These are phyloP conservation scores for Blumeria hordei DNA, from an alignment of 2,329 filamentous ascomycete genomes.

Conservation along the genomic window DNA sequence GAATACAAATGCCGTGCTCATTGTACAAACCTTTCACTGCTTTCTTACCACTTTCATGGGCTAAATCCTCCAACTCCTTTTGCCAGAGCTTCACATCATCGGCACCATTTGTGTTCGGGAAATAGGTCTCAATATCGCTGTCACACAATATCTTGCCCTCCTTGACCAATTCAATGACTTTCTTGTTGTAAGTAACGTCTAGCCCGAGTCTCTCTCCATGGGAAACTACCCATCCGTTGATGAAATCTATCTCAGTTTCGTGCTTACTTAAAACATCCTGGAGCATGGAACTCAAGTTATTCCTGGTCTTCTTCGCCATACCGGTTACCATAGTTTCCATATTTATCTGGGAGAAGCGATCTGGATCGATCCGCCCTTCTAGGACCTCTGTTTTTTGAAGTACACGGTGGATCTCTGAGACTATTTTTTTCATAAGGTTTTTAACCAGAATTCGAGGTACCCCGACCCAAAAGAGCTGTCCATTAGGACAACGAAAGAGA, in stretches of 20 bases:
- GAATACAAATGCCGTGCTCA: neutral
- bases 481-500: slow-evolving; percentile 53
- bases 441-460: slow-evolving; percentile 26
- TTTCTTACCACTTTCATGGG: neutral
- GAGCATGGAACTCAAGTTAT: slow-evolving; percentile 37
- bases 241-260: slow-evolving; percentile 29
- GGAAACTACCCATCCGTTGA: slow-evolving; percentile 30
- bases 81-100: neutral
- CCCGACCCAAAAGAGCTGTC: slow-evolving; percentile 31
- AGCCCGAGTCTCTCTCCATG: slow-evolving; percentile 10
- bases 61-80: neutral
- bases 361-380: neutral
- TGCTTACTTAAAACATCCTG: slow-evolving; percentile 29
- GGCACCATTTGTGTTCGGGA: neutral
- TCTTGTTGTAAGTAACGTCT: slow-evolving; percentile 18
- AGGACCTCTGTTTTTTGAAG: slow-evolving; percentile 19
- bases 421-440: slow-evolving; percentile 38
- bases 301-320: slow-evolving; percentile 23
- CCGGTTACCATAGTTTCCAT: slow-evolving; percentile 16
- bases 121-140: slow-evolving; percentile 10
- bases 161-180: slow-evolving; percentile 22
- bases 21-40: neutral
- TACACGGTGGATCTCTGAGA: slow-evolving; percentile 53
- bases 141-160: slow-evolving; percentile 14
- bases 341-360: slow-evolving; percentile 1